Percentiles rank a stretch among this genome's conserved stretches.
Conservation (phyloP, 305 asterid genomes). For the Ilex paraguariensis region DNA sequence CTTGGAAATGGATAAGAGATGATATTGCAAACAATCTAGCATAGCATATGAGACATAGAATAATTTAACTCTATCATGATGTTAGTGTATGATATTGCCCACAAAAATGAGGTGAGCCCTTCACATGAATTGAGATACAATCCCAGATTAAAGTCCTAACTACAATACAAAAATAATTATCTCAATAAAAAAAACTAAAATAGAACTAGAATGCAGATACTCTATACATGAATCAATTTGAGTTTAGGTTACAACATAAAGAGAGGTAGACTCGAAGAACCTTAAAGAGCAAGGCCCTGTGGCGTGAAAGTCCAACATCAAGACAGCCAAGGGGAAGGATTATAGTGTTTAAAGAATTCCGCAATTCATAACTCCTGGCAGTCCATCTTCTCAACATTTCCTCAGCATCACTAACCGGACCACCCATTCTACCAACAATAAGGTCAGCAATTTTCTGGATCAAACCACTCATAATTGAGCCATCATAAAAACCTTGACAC, state of each 20-base stretch:
- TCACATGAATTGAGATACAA: not conserved
- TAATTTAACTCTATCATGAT: not conserved
- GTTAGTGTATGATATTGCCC: not conserved
- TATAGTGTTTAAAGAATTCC: conserved; percentile 41
- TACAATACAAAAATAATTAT: not conserved
- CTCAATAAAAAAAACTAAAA: not conserved
- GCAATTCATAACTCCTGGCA: conserved; percentile 61
- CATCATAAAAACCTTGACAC: conserved; percentile 37
- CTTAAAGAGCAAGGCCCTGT: conserved; percentile 96
- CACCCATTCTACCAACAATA: conserved; percentile 84
- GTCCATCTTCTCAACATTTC: conserved; percentile 82
- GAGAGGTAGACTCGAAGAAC: conserved; percentile 38
- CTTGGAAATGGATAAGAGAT: not conserved
- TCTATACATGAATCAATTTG: conserved; percentile 11
- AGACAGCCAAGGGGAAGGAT: conserved; percentile 89
- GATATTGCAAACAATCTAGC: not conserved
- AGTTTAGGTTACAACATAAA: conserved; percentile 9
- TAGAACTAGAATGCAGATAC: not conserved
- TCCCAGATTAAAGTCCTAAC: not conserved
- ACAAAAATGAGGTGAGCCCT: too few relatives aligned
- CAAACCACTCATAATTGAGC: conserved; percentile 48
- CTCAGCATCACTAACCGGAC: conserved; percentile 87
- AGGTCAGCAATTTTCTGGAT: conserved; percentile 78
- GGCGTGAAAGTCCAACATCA: conserved; percentile 97
- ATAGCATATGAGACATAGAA: not conserved